Evolutionary conservation across 2,329 filamentous ascomycete genomes (phyloP).

Genomic region (Beauveria sp.): DNA sequence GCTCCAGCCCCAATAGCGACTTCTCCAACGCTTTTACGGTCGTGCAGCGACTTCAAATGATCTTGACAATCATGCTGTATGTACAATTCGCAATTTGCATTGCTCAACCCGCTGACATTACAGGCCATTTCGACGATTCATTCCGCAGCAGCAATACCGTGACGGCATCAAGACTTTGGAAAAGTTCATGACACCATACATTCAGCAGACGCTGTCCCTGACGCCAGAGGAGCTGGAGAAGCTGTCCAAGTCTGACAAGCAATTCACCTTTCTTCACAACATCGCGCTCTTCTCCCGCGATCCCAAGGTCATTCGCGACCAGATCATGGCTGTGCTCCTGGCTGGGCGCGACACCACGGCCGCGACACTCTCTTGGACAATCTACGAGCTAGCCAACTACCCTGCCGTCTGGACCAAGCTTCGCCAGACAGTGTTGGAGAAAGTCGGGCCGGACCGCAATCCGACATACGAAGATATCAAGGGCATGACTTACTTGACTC

Average conservation of each 20-base stretch:
- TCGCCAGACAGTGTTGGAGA: constrained; percentile 61
- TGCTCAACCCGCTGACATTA: background rate
- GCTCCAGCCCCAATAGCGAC: constrained; percentile 41
- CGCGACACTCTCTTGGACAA: constrained; percentile 67
- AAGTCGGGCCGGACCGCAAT: constrained; percentile 53
- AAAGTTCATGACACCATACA: constrained; percentile 61
- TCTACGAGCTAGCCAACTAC: constrained; percentile 73
- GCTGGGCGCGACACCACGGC: constrained; percentile 87
- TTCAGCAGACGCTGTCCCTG: constrained; percentile 57
- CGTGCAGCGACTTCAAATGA: constrained; percentile 59
- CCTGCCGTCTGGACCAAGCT: constrained; percentile 61
- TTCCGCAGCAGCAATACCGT: constrained; percentile 54
- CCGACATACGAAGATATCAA: constrained; percentile 78
- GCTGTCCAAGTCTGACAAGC: constrained; percentile 56
- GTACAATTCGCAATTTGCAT: constrained; percentile 7
- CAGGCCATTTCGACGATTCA: constrained; percentile 50
- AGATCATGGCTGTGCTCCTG: constrained; percentile 66
- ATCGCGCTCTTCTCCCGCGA: constrained; percentile 62
- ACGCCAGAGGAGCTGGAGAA: constrained; percentile 59
- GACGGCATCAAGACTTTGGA: constrained; percentile 58
- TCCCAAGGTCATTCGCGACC: constrained; percentile 60
- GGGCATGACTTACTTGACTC: constrained; percentile 74
- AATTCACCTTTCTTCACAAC: constrained; percentile 71
- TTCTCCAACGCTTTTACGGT: constrained; percentile 65
- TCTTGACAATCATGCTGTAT: constrained; percentile 44